A percentile compares a stretch with the other conserved stretches of the same genome.
These are phyloP conservation scores for Casuarina cunninghamiana DNA, from an alignment of 306 rosid genomes.

Conservation along the genomic window DNA sequence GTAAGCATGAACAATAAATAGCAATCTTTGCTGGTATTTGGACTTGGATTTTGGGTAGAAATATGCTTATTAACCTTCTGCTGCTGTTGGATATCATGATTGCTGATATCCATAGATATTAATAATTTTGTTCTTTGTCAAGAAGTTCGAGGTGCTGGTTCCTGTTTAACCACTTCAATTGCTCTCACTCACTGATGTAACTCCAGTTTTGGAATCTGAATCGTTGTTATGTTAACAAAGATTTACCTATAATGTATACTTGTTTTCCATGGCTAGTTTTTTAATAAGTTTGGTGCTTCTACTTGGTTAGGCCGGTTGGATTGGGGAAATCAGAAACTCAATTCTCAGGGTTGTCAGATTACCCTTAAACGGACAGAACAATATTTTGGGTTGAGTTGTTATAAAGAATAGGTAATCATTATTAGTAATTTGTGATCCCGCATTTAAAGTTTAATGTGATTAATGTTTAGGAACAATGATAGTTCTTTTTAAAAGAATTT, in stretches of 20 bases:
- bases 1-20: neutral
- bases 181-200: neutral
- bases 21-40: neutral
- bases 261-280: neutral
- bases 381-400: neutral
- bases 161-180: neutral
- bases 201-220: neutral
- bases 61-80: neutral
- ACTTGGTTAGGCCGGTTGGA: conserved; percentile 2
- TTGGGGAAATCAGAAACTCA: neutral
- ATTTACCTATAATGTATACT: neutral
- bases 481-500: neutral
- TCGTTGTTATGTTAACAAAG: neutral
- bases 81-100: neutral
- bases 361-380: neutral
- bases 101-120: neutral
- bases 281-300: neutral
- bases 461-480: neutral
- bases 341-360: neutral
- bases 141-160: neutral
- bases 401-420: neutral
- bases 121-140: neutral
- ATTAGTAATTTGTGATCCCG: neutral
- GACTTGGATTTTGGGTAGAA: neutral
- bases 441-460: neutral